Evolutionary conservation across 2,329 filamentous ascomycete genomes (phyloP), one percentile per base, ranked within the genome.

Genomic region (Talaromyces pinophilus): DNA sequence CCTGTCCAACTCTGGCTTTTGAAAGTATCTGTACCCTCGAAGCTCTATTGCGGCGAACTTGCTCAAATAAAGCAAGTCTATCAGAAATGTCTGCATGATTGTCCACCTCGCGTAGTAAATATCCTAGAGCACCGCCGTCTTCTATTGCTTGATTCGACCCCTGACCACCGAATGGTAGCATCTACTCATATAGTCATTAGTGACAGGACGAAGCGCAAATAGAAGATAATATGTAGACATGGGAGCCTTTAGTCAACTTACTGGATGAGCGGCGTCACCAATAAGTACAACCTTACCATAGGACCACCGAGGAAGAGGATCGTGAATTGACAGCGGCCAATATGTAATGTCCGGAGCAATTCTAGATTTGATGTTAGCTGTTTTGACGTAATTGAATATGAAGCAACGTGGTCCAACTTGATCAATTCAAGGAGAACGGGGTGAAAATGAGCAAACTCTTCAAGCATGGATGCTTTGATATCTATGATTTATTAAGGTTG

Each of bases 261-360:
- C 73, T 11, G 75, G 71, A 67, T 77, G 76, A n/a, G 72, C 75
- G 30, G 76, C 75, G 33, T 78, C 74, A 6, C 76, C 76, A 22
- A 75, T 72, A 5, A 78, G 66, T 3, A 77, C 66, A 13, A 75
- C 30, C 10, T 70, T 72, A 10, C 71, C 71, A 11, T 67, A 66
- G 40, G 55, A 64, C 72, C 75, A 76, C 7, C 59, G 70, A 28
- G 66, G 44, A 1, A 77, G 69, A 1, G 75, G 75, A 2, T 75
- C 71, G 15, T 70, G 70, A 60, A 67, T 66, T 7, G 70, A 69
- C 17, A 77, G 65, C 6, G 74, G 75, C 74, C 73, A 77, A 62
- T 64, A 67, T 30, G 69, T 70, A 5, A 71, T 65, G 17, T 71
- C 67, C 30, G 64, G 25, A n/a, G 67, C 67, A 33, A 64, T 64